phyloP scores from a whole-genome alignment of 202 grass and related monocot genomes.

The Cymbopogon flexuosus region DNA sequence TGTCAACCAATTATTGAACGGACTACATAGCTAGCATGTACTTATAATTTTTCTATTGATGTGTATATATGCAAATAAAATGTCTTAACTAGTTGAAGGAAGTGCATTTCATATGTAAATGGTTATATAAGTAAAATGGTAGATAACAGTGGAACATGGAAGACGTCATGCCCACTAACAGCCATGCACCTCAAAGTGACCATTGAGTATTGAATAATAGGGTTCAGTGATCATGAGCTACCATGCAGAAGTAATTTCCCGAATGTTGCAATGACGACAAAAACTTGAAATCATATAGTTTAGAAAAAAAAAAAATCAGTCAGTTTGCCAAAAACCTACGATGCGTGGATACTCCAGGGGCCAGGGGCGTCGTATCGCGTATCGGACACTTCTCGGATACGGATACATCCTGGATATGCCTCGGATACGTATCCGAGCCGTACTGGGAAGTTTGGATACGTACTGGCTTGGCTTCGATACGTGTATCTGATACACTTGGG shows the following conservation, averaged over 20 bases:
- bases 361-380: too few relatives aligned
- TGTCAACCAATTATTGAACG: conserved; percentile 3
- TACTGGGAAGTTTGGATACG: too few relatives aligned
- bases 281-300: background rate
- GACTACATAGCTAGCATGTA: background rate
- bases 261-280: background rate
- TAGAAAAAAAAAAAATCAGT: background rate
- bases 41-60: background rate
- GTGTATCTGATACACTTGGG: too few relatives aligned
- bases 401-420: too few relatives aligned
- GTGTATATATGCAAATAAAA: background rate
- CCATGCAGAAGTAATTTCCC: background rate
- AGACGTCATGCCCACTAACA: background rate
- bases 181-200: background rate
- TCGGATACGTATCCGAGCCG: too few relatives aligned
- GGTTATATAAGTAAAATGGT: background rate
- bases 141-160: background rate
- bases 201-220: background rate
- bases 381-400: too few relatives aligned
- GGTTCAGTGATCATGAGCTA: background rate
- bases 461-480: too few relatives aligned
- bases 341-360: too few relatives aligned
- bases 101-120: background rate
- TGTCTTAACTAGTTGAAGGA: background rate
- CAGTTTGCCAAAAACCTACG: background rate